These are phyloP conservation scores for Phyllachora maydis DNA, from an alignment of 2,329 filamentous ascomycete species.

Conservation along the genomic window DNA sequence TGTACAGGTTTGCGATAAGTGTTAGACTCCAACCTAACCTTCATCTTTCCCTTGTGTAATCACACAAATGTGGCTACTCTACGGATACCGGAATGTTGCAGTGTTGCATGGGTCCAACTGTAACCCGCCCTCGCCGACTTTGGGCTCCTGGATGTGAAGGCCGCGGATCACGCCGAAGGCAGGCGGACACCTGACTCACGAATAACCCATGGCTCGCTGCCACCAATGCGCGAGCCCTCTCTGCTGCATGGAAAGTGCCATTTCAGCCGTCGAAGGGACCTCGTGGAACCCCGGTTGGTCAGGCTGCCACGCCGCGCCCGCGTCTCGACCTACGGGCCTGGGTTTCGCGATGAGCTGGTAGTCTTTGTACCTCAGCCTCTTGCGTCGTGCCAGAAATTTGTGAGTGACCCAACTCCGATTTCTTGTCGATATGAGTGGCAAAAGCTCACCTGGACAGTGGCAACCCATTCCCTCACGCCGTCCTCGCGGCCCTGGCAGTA, in stretches of 20 bases:
- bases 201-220: constrained; percentile 48
- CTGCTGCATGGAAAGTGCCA: constrained; percentile 37
- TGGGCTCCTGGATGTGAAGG: no score
- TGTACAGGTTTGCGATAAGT: no score
- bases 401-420: no score
- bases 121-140: no score
- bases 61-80: no score
- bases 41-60: no score
- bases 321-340: constrained; percentile 8
- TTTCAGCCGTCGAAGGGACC: constrained; percentile 41
- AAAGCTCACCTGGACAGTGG: constrained; percentile 21
- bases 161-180: no score
- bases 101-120: no score
- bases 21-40: no score
- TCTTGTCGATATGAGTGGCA: background rate
- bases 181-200: no score
- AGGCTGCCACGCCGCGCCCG: constrained; percentile 1
- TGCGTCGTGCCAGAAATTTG: no score
- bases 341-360: constrained; percentile 41
- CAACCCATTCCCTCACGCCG: constrained; percentile 42
- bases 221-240: constrained; percentile 43
- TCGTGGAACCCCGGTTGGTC: constrained; percentile 23
- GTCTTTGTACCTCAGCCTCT: constrained; percentile 50
- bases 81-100: no score
- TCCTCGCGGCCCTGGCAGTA: constrained; percentile 44